Conservation (phyloP, 2,329 filamentous ascomycete species). For the Chaetomium olivaceum region DNA sequence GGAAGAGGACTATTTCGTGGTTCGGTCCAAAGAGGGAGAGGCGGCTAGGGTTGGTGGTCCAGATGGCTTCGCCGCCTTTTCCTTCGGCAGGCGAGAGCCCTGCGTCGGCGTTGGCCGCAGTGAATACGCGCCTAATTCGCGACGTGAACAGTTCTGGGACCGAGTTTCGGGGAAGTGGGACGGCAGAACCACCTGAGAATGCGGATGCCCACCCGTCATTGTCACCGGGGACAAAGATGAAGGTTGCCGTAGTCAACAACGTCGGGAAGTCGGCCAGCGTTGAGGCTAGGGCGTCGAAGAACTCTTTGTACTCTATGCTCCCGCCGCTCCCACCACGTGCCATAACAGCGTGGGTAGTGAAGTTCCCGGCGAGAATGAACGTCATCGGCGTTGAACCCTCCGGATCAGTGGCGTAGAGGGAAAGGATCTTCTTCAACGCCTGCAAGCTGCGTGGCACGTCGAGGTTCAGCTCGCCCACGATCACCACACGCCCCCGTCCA, state of each 20-base stretch:
- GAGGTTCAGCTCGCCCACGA: constrained; percentile 83
- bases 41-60: constrained; percentile 84
- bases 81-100: constrained; percentile 47
- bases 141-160: constrained; percentile 91
- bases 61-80: constrained; percentile 71
- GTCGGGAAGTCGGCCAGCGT: constrained; percentile 80
- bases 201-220: constrained; percentile 96
- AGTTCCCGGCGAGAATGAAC: constrained; percentile 86
- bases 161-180: constrained; percentile 66
- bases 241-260: constrained; percentile 76
- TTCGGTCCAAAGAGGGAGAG: constrained; percentile 82
- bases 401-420: constrained; percentile 67
- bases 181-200: constrained; percentile 73
- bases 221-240: constrained; percentile 92
- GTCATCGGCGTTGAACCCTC: constrained; percentile 68
- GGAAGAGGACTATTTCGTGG: constrained; percentile 82
- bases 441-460: constrained; percentile 80
- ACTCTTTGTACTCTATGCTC: constrained; percentile 95
- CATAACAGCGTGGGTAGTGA: constrained; percentile 66
- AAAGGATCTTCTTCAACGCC: constrained; percentile 77
- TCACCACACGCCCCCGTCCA: constrained; percentile 60
- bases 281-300: constrained; percentile 84
- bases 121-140: constrained; percentile 77
- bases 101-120: constrained; percentile 71
- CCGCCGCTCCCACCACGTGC: constrained; percentile 69